These are phyloP conservation scores for Globomyces sp. DNA, from an alignment of 371 early-diverging fungal genomes.

Conservation along the genomic window DNA sequence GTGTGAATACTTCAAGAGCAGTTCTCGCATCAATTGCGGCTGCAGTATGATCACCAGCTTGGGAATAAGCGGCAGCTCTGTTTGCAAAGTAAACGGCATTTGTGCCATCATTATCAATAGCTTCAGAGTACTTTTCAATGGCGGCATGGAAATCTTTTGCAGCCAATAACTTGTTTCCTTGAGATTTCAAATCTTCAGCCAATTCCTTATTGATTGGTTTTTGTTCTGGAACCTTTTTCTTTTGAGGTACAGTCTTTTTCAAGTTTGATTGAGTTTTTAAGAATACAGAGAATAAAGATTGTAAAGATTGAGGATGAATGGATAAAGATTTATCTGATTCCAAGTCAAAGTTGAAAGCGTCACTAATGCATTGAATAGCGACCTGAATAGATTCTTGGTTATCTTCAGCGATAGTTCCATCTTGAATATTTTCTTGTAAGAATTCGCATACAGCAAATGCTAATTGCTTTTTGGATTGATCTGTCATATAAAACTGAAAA, in stretches of 20 bases:
- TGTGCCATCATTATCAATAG: constrained; percentile 74
- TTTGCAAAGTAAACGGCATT: constrained; percentile 95
- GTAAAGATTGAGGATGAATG: constrained; percentile 80
- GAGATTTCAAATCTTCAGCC: constrained; percentile 84
- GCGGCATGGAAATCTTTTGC: constrained; percentile 83
- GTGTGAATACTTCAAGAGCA: constrained; percentile 48
- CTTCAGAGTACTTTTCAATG: constrained; percentile 83
- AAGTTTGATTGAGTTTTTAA: constrained; percentile 6
- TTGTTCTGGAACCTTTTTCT: neutral
- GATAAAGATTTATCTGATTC: constrained; percentile 65
- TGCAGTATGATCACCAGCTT: constrained; percentile 75
- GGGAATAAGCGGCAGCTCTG: constrained; percentile 95
- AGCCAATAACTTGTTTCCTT: constrained; percentile 79
- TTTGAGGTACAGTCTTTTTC: constrained; percentile 2
- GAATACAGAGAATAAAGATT: constrained; percentile 78
- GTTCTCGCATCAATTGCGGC: constrained; percentile 85
- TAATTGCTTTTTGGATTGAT: constrained; percentile 41
- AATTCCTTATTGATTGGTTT: constrained; percentile 50
- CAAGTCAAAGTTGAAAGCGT: constrained; percentile 84
- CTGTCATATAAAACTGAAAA: neutral
- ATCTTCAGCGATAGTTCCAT: constrained; percentile 75
- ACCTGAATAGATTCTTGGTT: constrained; percentile 90
- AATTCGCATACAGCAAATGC: constrained; percentile 90
- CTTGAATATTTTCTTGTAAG: constrained; percentile 73
- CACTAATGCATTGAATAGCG: constrained; percentile 92